Conservation (phyloP, 768 basidiomycete genomes). For the Termitomyces titanicus region DNA sequence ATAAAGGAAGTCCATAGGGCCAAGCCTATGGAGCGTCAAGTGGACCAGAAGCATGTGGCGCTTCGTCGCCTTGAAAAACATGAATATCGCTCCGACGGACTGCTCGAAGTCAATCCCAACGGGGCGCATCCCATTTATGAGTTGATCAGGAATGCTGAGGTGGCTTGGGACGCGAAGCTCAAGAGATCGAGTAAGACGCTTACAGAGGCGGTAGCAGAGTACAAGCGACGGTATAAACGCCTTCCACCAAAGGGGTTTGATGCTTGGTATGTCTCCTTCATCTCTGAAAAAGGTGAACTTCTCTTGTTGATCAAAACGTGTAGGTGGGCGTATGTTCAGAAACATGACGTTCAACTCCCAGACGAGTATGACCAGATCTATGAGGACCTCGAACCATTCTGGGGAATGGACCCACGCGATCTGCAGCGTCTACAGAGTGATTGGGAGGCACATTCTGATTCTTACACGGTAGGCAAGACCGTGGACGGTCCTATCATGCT, state of each 20-base stretch:
- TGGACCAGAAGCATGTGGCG: background rate
- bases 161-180: constrained; percentile 57
- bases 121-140: constrained; percentile 73
- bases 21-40: background rate
- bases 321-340: constrained; percentile 49
- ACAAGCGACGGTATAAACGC: constrained; percentile 68
- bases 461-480: constrained; percentile 38
- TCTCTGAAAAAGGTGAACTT: background rate
- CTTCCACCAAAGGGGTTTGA: constrained; percentile 85
- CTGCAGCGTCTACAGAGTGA: constrained; percentile 31
- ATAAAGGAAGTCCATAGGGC: background rate
- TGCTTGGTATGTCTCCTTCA: constrained; percentile 52
- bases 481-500: constrained; percentile 22
- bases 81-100: constrained; percentile 32
- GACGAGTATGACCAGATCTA: constrained; percentile 82
- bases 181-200: constrained; percentile 70
- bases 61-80: constrained; percentile 23
- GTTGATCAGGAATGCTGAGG: constrained; percentile 70
- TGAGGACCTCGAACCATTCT: constrained; percentile 78
- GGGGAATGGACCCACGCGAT: constrained; percentile 49
- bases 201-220: constrained; percentile 73
- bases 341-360: constrained; percentile 65
- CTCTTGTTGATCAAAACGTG: background rate
- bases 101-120: constrained; percentile 35
- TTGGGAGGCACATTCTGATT: constrained; percentile 34